Evolutionary conservation across 208 protist genomes (phyloP), one percentile per base, ranked within the genome.

Genomic region (Herpetomonas tarakana): DNA sequence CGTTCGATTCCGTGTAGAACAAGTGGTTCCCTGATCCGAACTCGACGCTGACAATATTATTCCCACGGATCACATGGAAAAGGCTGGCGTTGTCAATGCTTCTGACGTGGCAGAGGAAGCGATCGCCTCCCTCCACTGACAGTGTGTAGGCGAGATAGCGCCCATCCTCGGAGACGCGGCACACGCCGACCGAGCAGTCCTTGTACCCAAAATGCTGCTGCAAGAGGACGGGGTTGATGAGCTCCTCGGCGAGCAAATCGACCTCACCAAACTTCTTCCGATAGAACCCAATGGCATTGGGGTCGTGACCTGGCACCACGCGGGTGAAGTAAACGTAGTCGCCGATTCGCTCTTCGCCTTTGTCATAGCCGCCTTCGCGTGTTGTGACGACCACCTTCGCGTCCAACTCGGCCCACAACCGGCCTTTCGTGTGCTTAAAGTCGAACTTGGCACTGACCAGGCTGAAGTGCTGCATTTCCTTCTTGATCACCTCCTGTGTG

Each of bases 241-340:
- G 78, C 60, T 96, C 86, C 62, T 96, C 87, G 21, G 75, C 90
- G 3, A 96, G 69, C 24, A 93, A 52, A 60, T 96, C 87, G 4
- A 87, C 84, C 55, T 96, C 80, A 41, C 86, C 86, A 52, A 89
- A 79, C 3, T 78, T 78, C 58, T 96, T 96, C 1, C 90, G 84
- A 63, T 96, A 96, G 67, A 96, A 96, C 0, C 86, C 90, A 74
- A 93, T 83, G 0, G 77, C 81, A 28, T 83, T 81, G 21, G 78
- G 39, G 63, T 93, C 86, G 44, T 79, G 62, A 18, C 83, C 83
- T 21, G 85, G 79, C 7, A 96, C 72, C 3, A 81, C 71, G 28
- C 87, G 87, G 1, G 90, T 93, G 58, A 93, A 96, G 71, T 96
- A 96, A 38, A 96, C 75, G 58, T 87, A 93, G 38, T 96, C 86